Percentiles rank a stretch among this genome's conserved stretches.
Evolutionary conservation across 495 filamentous ascomycete species (phyloP).

Genomic region (Penicillium angulare): DNA sequence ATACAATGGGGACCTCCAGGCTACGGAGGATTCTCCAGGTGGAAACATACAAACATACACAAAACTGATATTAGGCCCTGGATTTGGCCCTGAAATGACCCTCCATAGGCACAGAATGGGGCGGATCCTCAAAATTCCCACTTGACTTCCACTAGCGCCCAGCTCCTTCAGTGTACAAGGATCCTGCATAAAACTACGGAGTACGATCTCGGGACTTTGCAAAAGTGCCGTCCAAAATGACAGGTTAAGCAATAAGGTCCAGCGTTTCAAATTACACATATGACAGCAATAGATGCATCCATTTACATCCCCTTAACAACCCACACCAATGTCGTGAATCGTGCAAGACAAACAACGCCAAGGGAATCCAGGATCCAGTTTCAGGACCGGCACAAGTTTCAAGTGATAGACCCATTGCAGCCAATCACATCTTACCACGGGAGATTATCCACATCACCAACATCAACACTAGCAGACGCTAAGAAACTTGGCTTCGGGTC

Average conservation of each 20-base stretch:
- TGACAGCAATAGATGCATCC: too few species aligned
- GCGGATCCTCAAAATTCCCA: slow-evolving; percentile 19
- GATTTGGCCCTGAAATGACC: slow-evolving; percentile 1
- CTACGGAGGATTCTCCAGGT: slow-evolving; percentile 1
- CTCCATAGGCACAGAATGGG: neutral
- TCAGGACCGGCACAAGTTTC: slow-evolving; percentile 7
- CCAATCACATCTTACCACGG: slow-evolving; percentile 11
- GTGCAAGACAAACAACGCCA: neutral
- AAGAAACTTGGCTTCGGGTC: slow-evolving; percentile 27
- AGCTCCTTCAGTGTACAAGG: slow-evolving; percentile 5
- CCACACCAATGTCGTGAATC: neutral
- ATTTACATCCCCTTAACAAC: too few species aligned
- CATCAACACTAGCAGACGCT: slow-evolving; percentile 18
- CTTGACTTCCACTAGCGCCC: slow-evolving; percentile 8
- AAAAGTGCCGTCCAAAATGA: too few species aligned
- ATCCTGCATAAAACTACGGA: too few species aligned
- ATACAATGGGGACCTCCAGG: too few species aligned
- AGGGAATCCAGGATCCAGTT: slow-evolving; percentile 16
- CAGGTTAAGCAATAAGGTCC: neutral
- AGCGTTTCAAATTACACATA: neutral
- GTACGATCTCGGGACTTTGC: too few species aligned
- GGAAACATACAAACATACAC: neutral
- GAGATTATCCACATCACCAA: slow-evolving; percentile 11
- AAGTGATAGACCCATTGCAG: neutral
- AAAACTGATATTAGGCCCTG: neutral